Evolutionary conservation across 192 early-diverging fungal genomes (phyloP), one percentile per base, ranked within the genome.

Genomic region (Backusella tarrabulga): DNA sequence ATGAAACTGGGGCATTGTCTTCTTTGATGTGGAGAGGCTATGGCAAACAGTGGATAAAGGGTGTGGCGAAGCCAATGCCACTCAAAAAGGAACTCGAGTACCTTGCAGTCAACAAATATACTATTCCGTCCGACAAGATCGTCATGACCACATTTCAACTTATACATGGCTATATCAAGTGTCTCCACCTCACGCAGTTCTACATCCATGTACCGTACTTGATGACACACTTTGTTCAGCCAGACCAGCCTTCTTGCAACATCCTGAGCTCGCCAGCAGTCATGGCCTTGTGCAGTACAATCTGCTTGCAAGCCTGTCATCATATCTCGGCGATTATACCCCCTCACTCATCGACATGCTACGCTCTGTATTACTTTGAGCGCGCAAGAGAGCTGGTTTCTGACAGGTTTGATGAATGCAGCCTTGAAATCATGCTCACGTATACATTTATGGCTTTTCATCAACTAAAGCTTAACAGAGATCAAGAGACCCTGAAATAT

Each of bases 181-280:
- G 74, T 21, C 29, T 40, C 2, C 74, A 76, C 26, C 42, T 76
- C 3, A 34, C 26, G 11, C 63, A 67, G 6, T 14, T 76, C 21
- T 29, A 15, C 36, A 44, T 76, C 6, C 74, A 76, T 68, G 32
- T 76, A 12, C 74, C 74, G 1, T 60, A 66, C 17, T 76, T 76
- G 19, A 41, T 68, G 8, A 35, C 17, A n/a, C 19, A 38, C 1
- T 69, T 69, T 40, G 40, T 38, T 8, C 7, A n/a, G 9, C 34
- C 34, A 9, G 2, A 11, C 9, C 42, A 44, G 15, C 42, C 42
- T 5, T 44, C 42, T 44, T 14, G 11, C 4, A 12, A 44, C 42
- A 44, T 44, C 11, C 4, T 44, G 42, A 12, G 12, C 12, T 44
- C 42, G 4, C 42, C 42, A 17, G 42, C 15, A 14, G 12, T 17